These are phyloP conservation scores for Breynia disticha DNA, from an alignment of 441 rosid genomes.

Conservation along the genomic window DNA sequence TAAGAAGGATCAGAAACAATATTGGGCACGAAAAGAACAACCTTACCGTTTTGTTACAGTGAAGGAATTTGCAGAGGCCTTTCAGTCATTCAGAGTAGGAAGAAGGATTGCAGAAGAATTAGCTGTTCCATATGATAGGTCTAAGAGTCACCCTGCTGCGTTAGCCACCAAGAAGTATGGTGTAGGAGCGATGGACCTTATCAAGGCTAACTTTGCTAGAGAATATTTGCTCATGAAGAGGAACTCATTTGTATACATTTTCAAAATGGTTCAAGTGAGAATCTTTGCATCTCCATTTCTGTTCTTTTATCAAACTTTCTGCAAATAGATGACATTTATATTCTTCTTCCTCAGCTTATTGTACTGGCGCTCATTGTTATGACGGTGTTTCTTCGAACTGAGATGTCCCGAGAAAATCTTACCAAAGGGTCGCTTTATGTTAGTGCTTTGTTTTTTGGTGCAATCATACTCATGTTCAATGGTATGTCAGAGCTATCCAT, in stretches of 20 bases:
- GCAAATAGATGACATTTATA: neutral
- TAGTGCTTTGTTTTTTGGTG: conserved; percentile 52
- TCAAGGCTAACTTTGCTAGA: conserved; percentile 57
- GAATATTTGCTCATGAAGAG: conserved; percentile 78
- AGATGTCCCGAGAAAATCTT: conserved; percentile 38
- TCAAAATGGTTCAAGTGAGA: conserved; percentile 57
- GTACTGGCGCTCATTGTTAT: conserved; percentile 30
- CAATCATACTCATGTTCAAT: conserved; percentile 49
- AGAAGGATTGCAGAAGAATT: conserved; percentile 41
- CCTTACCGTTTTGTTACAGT: conserved; percentile 58
- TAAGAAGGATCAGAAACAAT: conserved; percentile 77
- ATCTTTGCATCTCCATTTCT: neutral
- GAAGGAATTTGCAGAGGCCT: conserved; percentile 64
- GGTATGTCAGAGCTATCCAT: conserved; percentile 69
- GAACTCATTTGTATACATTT: conserved; percentile 72
- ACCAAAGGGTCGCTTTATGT: conserved; percentile 46
- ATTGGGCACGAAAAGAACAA: conserved; percentile 48
- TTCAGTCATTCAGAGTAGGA: conserved; percentile 65
- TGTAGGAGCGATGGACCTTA: conserved; percentile 41
- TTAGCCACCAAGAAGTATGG: conserved; percentile 53
- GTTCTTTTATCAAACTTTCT: neutral
- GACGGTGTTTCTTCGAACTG: conserved; percentile 58
- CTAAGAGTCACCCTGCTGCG: conserved; percentile 72
- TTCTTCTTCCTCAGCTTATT: conserved; percentile 27
- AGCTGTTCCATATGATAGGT: conserved; percentile 43